phyloP scores from a whole-genome alignment of 768 basidiomycete species.

The Melanogaster broomeanus region DNA sequence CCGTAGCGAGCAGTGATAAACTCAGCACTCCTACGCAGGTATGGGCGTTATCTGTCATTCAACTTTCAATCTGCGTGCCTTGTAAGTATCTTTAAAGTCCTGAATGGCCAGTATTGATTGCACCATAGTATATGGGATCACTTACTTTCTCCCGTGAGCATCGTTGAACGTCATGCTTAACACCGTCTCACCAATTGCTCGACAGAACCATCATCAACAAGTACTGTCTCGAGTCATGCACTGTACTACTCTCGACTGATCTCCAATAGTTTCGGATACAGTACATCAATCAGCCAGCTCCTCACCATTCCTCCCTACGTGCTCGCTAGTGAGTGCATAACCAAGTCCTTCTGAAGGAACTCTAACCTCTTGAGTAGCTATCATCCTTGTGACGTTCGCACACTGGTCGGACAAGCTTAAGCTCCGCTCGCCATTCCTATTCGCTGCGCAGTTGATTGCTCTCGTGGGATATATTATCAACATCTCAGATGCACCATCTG shows the following conservation, averaged over 20 bases:
- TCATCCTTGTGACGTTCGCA: constrained; percentile 50
- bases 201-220: constrained; percentile 56
- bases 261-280: constrained; percentile 51
- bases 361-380: constrained; percentile 35
- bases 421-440: constrained; percentile 59
- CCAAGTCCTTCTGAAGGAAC: background rate
- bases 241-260: background rate
- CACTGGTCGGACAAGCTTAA: constrained; percentile 55
- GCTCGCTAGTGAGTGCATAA: constrained; percentile 51
- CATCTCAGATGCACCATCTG: constrained; percentile 48
- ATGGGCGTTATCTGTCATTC: constrained; percentile 58
- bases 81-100: constrained; percentile 40
- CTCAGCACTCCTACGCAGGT: constrained; percentile 25
- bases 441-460: constrained; percentile 48
- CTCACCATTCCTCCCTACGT: too few relatives aligned
- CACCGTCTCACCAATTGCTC: background rate
- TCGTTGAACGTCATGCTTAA: background rate
- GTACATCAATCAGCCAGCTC: constrained; percentile 44
- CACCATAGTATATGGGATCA: constrained; percentile 58
- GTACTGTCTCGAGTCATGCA: constrained; percentile 23
- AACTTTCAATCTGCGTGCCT: constrained; percentile 58
- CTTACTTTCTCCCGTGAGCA: constrained; percentile 63
- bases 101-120: background rate
- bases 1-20: background rate
- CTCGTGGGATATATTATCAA: constrained; percentile 62